These are phyloP conservation scores for Saitozyma sp. DNA, from an alignment of 768 basidiomycete genomes.

Conservation along the genomic window DNA sequence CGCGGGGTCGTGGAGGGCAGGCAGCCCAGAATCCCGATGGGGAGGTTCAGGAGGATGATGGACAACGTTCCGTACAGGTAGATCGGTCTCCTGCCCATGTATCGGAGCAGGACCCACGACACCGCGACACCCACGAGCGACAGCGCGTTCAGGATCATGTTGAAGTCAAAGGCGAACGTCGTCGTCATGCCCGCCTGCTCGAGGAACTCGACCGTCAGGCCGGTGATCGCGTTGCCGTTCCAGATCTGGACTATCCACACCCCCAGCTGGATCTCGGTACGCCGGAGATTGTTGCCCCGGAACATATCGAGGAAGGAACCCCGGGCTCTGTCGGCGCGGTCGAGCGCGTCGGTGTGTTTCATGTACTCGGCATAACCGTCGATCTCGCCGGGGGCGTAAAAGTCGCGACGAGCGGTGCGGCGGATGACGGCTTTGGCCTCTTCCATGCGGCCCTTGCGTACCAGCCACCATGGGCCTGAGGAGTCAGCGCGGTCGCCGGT, in stretches of 20 bases:
- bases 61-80: constrained; percentile 5
- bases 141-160: constrained; percentile 4
- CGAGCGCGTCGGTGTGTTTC: constrained; percentile 51
- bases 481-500: constrained; percentile 27
- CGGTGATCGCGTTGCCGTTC: neutral
- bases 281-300: constrained; percentile 46
- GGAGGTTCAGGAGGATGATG: constrained; percentile 9
- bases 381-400: constrained; percentile 36
- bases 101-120: constrained; percentile 10
- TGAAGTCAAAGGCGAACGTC: neutral
- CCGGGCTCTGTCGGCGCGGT: constrained; percentile 40
- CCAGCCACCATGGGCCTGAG: constrained; percentile 47
- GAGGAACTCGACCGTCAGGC: neutral
- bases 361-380: constrained; percentile 48
- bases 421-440: constrained; percentile 14
- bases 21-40: constrained; percentile 8
- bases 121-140: neutral
- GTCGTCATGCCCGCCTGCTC: neutral
- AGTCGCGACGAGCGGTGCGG: constrained; percentile 11
- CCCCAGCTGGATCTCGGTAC: constrained; percentile 40
- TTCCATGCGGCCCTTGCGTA: constrained; percentile 38
- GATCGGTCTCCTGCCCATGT: constrained; percentile 8
- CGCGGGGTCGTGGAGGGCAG: neutral
- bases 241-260: constrained; percentile 30
- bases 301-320: constrained; percentile 52